Evolutionary conservation across 768 basidiomycete genomes (phyloP).

Genomic region (Chalciporus piperatus): DNA sequence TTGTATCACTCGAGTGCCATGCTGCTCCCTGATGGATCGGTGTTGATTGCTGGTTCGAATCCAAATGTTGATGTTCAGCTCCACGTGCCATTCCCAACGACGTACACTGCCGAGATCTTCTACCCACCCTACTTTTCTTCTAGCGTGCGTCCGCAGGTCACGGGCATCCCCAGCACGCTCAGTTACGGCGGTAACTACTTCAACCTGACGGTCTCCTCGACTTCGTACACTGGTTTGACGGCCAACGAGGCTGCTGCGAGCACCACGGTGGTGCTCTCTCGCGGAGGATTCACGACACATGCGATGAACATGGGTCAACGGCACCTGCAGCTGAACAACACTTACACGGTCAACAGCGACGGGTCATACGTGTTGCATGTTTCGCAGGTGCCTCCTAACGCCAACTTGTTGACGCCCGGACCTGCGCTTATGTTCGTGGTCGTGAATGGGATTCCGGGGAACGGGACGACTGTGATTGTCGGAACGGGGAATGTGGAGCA

Average conservation of each 20-base stretch:
- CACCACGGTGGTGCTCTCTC: conserved; percentile 72
- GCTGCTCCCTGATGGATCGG: conserved; percentile 83
- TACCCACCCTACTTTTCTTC: conserved; percentile 88
- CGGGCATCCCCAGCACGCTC: conserved; percentile 69
- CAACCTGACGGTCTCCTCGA: conserved; percentile 65
- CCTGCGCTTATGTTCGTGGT: conserved; percentile 82
- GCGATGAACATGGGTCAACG: conserved; percentile 90
- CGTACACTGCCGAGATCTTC: conserved; percentile 83
- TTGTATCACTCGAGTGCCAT: conserved; percentile 92
- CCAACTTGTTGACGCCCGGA: conserved; percentile 86
- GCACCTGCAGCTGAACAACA: conserved; percentile 76
- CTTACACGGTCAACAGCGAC: conserved; percentile 78
- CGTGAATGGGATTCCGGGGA: conserved; percentile 80
- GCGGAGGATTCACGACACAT: conserved; percentile 85
- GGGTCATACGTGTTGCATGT: conserved; percentile 78
- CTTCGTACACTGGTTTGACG: conserved; percentile 57
- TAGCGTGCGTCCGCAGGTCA: conserved; percentile 61
- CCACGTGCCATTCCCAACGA: conserved; percentile 64
- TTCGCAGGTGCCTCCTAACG: conserved; percentile 77
- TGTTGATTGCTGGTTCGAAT: conserved; percentile 90
- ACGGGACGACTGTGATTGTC: conserved; percentile 71
- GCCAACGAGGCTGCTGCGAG: conserved; percentile 72
- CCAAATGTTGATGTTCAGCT: conserved; percentile 83
- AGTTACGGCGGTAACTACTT: conserved; percentile 83
- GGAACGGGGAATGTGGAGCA: conserved; percentile 76